A percentile compares a stretch with the other conserved stretches of the same genome.
These are phyloP conservation scores for Cenchrus americanus DNA, from an alignment of 176 grass and related monocot genomes.

Conservation along the genomic window DNA sequence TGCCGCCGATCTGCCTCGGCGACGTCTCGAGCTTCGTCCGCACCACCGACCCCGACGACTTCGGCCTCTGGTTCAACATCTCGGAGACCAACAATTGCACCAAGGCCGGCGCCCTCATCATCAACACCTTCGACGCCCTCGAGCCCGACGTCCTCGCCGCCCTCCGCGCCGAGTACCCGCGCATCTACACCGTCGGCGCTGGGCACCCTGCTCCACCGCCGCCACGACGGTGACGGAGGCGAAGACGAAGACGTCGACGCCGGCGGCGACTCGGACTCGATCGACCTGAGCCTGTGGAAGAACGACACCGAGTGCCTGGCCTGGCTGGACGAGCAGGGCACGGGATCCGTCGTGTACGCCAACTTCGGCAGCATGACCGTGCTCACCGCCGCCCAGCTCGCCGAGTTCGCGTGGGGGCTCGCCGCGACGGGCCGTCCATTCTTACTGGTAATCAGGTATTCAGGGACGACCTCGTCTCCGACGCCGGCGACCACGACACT, in stretches of 20 bases:
- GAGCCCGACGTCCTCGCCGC: constrained; percentile 11
- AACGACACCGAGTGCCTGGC: neutral
- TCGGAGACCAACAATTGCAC: constrained; percentile 8
- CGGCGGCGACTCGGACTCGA: neutral
- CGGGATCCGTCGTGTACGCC: constrained; percentile 16
- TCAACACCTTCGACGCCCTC: neutral
- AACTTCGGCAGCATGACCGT: constrained; percentile 3
- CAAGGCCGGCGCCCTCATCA: neutral
- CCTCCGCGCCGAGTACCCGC: neutral
- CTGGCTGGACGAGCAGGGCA: neutral
- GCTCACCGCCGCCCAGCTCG: neutral
- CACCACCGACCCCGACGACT: constrained; percentile 6
- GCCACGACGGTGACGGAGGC: no score
- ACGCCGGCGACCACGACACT: no score
- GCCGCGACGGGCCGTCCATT: neutral
- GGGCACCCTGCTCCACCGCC: neutral
- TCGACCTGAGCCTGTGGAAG: constrained; percentile 8
- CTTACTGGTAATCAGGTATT: neutral
- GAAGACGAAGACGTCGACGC: neutral
- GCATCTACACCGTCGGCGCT: constrained; percentile 11
- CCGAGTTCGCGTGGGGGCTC: constrained; percentile 12
- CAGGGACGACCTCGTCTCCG: no score
- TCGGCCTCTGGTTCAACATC: neutral
- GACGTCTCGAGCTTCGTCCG: constrained; percentile 5
- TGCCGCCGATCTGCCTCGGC: constrained; percentile 17